A percentile compares a stretch with the other conserved stretches of the same genome.
Conservation (phyloP, 768 basidiomycete species). For the Russula virescens region DNA sequence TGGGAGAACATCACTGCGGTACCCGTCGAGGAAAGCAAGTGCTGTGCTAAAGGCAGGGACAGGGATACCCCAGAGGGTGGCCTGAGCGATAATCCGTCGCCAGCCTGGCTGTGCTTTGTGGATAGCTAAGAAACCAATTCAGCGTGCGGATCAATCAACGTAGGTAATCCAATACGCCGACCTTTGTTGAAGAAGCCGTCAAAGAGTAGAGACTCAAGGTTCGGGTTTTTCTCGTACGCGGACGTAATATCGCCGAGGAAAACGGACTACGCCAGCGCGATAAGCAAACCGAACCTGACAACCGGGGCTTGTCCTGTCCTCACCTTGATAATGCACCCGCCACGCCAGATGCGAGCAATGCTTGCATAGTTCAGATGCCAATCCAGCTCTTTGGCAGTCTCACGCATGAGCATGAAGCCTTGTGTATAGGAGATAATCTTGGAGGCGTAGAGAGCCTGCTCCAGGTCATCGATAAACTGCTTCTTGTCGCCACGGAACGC, state of each 20-base stretch:
- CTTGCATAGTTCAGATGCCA: slow-evolving; percentile 98
- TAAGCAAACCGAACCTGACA: slow-evolving; percentile 27
- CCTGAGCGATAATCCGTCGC: slow-evolving; percentile 95
- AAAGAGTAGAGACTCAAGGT: slow-evolving; percentile 89
- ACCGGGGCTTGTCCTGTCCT: slow-evolving; percentile 1
- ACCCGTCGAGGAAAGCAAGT: slow-evolving; percentile 97
- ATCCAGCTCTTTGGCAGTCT: slow-evolving; percentile 87
- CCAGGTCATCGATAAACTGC: slow-evolving; percentile 98
- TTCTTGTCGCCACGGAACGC: slow-evolving; percentile 96
- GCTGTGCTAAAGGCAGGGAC: slow-evolving; percentile 98
- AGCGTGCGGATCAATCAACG: slow-evolving; percentile 2
- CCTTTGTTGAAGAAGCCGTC: slow-evolving; percentile 98
- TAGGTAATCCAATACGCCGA: slow-evolving; percentile 26
- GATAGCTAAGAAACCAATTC: slow-evolving; percentile 47
- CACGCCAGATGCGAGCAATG: slow-evolving; percentile 99
- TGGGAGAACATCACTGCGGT: slow-evolving; percentile 90
- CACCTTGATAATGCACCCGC: slow-evolving; percentile 98
- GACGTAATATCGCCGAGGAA: slow-evolving; percentile 90
- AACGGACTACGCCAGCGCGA: slow-evolving; percentile 43
- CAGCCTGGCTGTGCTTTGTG: slow-evolving; percentile 96
- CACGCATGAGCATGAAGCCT: slow-evolving; percentile 99
- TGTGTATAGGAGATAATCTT: slow-evolving; percentile 99
- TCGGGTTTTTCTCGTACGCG: slow-evolving; percentile 79
- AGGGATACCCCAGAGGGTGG: slow-evolving; percentile 95
- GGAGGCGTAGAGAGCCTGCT: slow-evolving; percentile 97